Conservation (phyloP, 306 rosid species). For the Mucuna pruriens region DNA sequence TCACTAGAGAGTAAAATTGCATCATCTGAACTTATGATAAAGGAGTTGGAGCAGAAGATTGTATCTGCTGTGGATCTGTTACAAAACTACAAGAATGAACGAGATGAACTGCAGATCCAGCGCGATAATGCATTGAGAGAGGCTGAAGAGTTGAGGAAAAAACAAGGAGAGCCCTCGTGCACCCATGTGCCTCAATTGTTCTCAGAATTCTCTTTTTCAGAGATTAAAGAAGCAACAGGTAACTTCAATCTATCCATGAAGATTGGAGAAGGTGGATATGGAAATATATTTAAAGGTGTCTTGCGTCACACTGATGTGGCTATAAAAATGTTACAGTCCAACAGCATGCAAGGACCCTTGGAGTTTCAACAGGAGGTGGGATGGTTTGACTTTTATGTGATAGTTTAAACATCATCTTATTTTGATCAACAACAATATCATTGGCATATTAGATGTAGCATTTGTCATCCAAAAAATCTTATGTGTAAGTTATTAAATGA, state of each 20-base stretch:
- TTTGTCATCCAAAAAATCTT: constrained; percentile 7
- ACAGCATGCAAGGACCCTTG: constrained; percentile 78
- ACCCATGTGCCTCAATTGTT: constrained; percentile 54
- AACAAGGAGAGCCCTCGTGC: constrained; percentile 68
- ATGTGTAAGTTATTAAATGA: not conserved
- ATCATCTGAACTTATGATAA: constrained; percentile 58
- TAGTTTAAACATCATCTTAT: constrained; percentile 11
- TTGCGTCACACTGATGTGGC: constrained; percentile 88
- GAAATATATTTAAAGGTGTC: constrained; percentile 74
- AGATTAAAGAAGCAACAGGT: constrained; percentile 77
- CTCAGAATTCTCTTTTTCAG: constrained; percentile 74
- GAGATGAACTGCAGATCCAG: constrained; percentile 71
- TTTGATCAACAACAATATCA: not conserved
- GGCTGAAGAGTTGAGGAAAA: constrained; percentile 82
- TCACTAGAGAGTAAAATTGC: constrained; percentile 75
- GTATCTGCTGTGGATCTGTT: constrained; percentile 75
- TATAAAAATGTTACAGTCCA: constrained; percentile 63
- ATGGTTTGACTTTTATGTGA: constrained; percentile 2
- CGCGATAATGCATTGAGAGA: constrained; percentile 78
- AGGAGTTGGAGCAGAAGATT: constrained; percentile 76
- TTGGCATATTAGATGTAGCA: not conserved
- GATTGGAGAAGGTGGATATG: constrained; percentile 98
- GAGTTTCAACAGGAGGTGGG: constrained; percentile 94
- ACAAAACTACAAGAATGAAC: constrained; percentile 66
- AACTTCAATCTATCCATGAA: constrained; percentile 63